Evolutionary conservation across 345 rosid species (phyloP).

Genomic region (Stellera chamaejasme): DNA sequence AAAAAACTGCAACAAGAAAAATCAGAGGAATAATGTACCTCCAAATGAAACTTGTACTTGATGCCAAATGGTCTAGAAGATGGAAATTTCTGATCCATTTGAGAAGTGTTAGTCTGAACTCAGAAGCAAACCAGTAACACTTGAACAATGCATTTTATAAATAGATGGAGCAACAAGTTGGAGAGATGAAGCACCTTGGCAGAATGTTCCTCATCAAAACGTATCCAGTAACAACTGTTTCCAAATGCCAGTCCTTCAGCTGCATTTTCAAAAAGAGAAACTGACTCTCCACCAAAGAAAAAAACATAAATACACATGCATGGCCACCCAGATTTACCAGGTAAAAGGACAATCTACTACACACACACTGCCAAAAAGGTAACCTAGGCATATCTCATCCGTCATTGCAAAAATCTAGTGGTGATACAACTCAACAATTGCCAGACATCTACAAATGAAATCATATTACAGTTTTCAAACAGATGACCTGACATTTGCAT

Average conservation of each 20-base stretch:
- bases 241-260: constrained; percentile 69
- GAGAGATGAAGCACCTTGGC: constrained; percentile 43
- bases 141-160: background rate
- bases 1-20: background rate
- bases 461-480: too few species aligned
- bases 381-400: too few species aligned
- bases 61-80: constrained; percentile 77
- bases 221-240: constrained; percentile 85
- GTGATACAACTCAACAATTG: too few species aligned
- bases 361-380: too few species aligned
- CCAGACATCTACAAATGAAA: too few species aligned
- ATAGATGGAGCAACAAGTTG: background rate
- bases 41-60: constrained; percentile 84
- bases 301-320: too few species aligned
- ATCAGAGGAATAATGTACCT: constrained; percentile 38
- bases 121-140: background rate
- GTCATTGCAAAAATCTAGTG: too few species aligned
- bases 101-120: constrained; percentile 16
- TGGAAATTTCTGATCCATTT: constrained; percentile 60
- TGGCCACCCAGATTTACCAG: too few species aligned
- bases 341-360: too few species aligned
- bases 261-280: constrained; percentile 34
- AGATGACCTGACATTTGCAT: too few species aligned
- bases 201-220: constrained; percentile 74
- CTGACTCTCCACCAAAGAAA: constrained; percentile 17